Conservation (phyloP, 352 stramenopile genomes). For the Globisporangium radiosum region DNA sequence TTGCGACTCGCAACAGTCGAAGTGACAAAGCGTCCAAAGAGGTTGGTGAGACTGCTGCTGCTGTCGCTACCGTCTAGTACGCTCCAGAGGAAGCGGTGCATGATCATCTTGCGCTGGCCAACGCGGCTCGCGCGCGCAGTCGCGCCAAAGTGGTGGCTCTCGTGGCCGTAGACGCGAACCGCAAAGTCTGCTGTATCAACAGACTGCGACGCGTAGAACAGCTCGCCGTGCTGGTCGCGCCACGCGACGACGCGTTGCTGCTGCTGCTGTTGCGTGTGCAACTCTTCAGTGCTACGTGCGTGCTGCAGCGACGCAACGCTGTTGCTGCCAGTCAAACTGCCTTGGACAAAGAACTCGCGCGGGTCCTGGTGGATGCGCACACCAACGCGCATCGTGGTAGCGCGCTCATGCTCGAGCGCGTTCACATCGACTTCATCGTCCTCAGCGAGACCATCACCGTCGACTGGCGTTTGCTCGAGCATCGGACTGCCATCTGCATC, state of each 20-base stretch:
- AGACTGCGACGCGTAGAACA: slow-evolving; percentile 23
- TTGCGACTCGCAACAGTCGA: neutral
- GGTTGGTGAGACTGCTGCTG: slow-evolving; percentile 7
- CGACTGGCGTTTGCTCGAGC: neutral
- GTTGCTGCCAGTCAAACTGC: neutral
- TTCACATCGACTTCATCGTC: too few relatives aligned
- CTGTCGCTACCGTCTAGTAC: slow-evolving; percentile 9
- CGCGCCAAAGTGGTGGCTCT: slow-evolving; percentile 27
- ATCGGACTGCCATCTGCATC: neutral
- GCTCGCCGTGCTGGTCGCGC: slow-evolving; percentile 23
- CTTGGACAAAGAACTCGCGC: slow-evolving; percentile 1
- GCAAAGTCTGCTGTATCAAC: neutral
- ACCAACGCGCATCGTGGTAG: neutral
- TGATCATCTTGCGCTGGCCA: slow-evolving; percentile 13
- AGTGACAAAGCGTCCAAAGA: slow-evolving; percentile 16
- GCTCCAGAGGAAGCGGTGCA: slow-evolving; percentile 27
- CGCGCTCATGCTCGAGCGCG: too few relatives aligned
- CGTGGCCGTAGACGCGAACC: slow-evolving; percentile 17
- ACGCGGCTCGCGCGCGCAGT: slow-evolving; percentile 20
- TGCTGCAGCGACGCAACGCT: neutral
- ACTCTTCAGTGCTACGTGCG: neutral
- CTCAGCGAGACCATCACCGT: neutral
- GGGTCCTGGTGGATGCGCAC: slow-evolving; percentile 1
- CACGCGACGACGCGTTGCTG: slow-evolving; percentile 19
- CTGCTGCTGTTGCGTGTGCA: neutral